Evolutionary conservation across 345 rosid species (phyloP).

Genomic region (Jatropha curcas): DNA sequence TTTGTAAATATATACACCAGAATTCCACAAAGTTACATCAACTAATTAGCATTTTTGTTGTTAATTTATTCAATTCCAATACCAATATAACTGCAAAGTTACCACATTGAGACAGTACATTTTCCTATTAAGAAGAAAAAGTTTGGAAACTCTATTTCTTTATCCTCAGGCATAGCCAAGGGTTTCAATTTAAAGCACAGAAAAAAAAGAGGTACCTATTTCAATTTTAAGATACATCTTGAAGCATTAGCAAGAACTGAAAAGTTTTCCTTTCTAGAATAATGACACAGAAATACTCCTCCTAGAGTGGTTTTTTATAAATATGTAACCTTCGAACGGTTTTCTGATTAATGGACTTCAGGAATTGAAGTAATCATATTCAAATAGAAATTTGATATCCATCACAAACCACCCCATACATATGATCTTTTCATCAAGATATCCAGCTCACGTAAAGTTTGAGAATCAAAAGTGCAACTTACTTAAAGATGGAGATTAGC

Average conservation of each 20-base stretch:
- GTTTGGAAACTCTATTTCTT: too few species aligned
- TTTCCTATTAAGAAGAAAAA: too few species aligned
- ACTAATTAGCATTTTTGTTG: neutral
- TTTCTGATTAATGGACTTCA: neutral
- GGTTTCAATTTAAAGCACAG: too few species aligned
- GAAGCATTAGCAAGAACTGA: neutral
- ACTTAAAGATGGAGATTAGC: constrained; percentile 82
- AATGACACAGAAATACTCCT: neutral
- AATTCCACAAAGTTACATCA: neutral
- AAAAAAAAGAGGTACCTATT: neutral
- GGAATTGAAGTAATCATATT: neutral
- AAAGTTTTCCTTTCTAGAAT: neutral
- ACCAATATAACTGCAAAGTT: neutral
- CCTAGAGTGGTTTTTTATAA: neutral
- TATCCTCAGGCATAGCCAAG: neutral
- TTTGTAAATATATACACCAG: neutral
- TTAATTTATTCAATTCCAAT: neutral
- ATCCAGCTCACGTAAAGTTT: neutral
- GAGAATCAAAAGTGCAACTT: constrained; percentile 29
- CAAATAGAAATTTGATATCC: neutral
- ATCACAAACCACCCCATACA: neutral
- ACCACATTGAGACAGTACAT: neutral
- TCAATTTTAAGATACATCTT: neutral
- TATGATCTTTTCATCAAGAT: neutral
- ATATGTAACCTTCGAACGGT: too few species aligned